Percentiles rank a stretch among this genome's conserved stretches.
These are phyloP conservation scores for Buddleja alternifolia DNA, from an alignment of 257 asterid genomes.

Conservation along the genomic window DNA sequence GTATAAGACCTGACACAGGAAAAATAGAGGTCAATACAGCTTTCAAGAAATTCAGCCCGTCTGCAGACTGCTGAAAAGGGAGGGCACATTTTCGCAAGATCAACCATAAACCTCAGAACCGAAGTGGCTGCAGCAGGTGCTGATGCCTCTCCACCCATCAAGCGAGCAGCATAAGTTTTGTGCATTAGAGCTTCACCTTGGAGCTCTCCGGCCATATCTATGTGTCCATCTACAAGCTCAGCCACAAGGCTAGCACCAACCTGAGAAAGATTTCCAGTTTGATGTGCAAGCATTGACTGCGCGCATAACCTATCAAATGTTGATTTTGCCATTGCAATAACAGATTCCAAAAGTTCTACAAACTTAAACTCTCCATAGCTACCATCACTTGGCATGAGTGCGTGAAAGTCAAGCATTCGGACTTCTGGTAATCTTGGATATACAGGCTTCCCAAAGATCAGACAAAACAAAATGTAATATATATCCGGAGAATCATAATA, in stretches of 20 bases:
- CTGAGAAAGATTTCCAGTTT: constrained; percentile 87
- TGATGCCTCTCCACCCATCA: constrained; percentile 98
- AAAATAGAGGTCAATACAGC: constrained; percentile 91
- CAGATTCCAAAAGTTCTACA: constrained; percentile 84
- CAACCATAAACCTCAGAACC: constrained; percentile 97
- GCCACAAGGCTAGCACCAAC: constrained; percentile 91
- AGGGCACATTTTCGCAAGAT: constrained; percentile 98
- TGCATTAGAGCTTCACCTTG: constrained; percentile 99
- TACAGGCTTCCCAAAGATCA: constrained; percentile 94
- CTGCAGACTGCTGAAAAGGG: constrained; percentile 89
- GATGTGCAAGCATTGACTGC: constrained; percentile 88
- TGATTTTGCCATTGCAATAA: constrained; percentile 96
- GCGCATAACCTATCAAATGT: constrained; percentile 85
- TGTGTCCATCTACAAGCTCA: constrained; percentile 83
- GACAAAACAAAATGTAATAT: constrained; percentile 91
- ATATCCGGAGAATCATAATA: constrained; percentile 97
- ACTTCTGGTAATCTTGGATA: constrained; percentile 99
- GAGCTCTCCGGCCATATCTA: constrained; percentile 91
- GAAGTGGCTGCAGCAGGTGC: constrained; percentile 99
- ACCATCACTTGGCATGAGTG: constrained; percentile 92
- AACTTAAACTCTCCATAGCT: constrained; percentile 77
- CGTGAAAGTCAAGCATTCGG: constrained; percentile 97
- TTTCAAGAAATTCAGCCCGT: constrained; percentile 89
- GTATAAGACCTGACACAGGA: constrained; percentile 88
- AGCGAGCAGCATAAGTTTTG: constrained; percentile 98